Conservation (phyloP, 306 rosid genomes). For the Vigna trinervia region DNA sequence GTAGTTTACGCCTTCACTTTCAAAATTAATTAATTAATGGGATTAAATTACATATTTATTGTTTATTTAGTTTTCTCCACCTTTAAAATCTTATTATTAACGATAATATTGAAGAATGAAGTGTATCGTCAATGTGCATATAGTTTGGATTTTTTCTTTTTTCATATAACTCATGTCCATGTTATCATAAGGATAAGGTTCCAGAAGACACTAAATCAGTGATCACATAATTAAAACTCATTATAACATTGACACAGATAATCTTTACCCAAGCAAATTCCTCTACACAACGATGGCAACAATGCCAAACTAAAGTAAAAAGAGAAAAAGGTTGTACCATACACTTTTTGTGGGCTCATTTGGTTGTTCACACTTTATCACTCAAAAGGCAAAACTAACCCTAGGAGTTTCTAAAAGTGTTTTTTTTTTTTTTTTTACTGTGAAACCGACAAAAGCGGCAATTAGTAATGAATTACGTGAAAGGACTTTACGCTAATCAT, state of each 20-base stretch:
- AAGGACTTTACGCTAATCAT: background rate
- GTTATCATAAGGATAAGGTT: no score
- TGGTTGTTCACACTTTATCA: background rate
- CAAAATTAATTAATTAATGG: background rate
- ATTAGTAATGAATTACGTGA: conserved; percentile 15
- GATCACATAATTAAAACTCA: no score
- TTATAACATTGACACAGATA: no score
- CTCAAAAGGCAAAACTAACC: conserved; percentile 12
- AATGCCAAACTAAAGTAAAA: background rate
- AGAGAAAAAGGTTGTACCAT: background rate
- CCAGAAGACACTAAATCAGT: no score
- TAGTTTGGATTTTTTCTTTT: no score
- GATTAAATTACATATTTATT: background rate
- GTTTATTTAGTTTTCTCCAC: no score
- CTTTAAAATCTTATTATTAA: no score
- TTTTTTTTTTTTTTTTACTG: background rate
- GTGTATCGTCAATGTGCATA: no score
- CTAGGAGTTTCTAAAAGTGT: background rate
- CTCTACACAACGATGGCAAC: background rate
- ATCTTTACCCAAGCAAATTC: no score
- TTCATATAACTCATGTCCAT: no score
- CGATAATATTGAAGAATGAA: no score
- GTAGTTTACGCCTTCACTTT: background rate
- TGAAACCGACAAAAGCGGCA: background rate
- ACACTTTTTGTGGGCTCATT: conserved; percentile 1